Base-by-base conservation (phyloP, 768 basidiomycete genomes). In the Hortiboletus flavorubellus region DNA sequence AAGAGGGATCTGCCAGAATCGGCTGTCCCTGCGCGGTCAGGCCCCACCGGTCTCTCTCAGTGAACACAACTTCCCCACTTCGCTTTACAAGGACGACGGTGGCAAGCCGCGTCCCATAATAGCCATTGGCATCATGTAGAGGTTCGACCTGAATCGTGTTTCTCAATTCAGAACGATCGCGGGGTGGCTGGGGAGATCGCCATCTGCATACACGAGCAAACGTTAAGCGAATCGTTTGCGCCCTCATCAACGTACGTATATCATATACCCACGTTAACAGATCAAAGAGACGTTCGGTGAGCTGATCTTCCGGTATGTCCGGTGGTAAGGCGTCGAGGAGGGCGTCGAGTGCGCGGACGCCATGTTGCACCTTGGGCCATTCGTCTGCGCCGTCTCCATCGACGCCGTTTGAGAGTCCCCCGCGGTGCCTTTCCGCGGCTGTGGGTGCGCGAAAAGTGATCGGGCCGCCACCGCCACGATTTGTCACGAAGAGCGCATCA, bases 311-410 rank as follows among this genome's bases (percentile, higher is more conserved):
- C 51, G 73, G 67, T 39, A 71, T 59, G 48, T 71, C 51, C 64
- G 75, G 65, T 56, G 67, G 62, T 35, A 75, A 64, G 40, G 61
- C 59, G 49, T 71, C 67, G 56, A 86, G 68, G 40, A 83, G 62
- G 30, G 66, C 69, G 44, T 71, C 65, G 53, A 93, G 74, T 10
- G 75, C 71, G 33, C 67, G 65, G 30, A 73, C 73, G 37, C 87
- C 91, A 56, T 80, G 78, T 49, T 75, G 69, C 7, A 93, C 81
- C 73, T 93, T 93, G 26, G 86, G 86, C 91, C 90, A 93, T 7
- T 76, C 74, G 51, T 77, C 73, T 39, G 77, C 84, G 35, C 78
- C 83, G 50, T 68, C 55, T n/a, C 80, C 81, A 64, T 90, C 88
- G 45, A 89, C 70, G 14, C 89, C 89, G 63, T 92, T 92, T 34